Base-by-base conservation (phyloP, 495 filamentous ascomycete species). In the Parathielavia appendiculata region DNA sequence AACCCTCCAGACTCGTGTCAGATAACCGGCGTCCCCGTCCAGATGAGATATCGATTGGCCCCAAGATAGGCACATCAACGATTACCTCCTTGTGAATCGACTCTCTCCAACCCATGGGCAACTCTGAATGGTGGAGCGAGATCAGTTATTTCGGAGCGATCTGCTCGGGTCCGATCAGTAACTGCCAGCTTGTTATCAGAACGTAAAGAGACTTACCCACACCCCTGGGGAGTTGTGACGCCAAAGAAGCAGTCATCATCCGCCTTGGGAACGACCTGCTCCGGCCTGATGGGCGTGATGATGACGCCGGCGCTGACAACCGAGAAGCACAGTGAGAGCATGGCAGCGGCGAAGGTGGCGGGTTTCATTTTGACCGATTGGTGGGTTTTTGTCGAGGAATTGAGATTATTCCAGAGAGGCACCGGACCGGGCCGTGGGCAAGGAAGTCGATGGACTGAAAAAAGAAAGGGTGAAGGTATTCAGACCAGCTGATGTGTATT, bases 241-340 rank as follows among this genome's bases (percentile, higher is more conserved):
- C 77, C 77, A 60, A 77, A 77, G 68, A 72, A 77, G 61, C 77
- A 79, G 60, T 79, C 77, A 22, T 69, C 75, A 19, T 54, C 17
- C 7, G 62, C 51, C 57, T 68, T 74, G 43, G 66, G 58, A 12
- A 79, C 71, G 56, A 79, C 66, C 69, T 78, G 76, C 43, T 78
- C 68, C 20, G 56, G 58, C 40, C 34, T 57, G 67, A 79, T 73
- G 45, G 76, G 76, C 14, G 73, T 76, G 63, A 74, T 71, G 51
- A 79, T 73, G 20, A 79, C 66, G 50, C 74, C 76, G 51, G 76
- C 77, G 51, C 65, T 73, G 66, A 56, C 76, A 57, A 78, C 67
- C n/a, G 75, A 69, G 53, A 68, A 62, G 72, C 70, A 73, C 20
- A 76, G 66, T 48, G 71, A 68, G 36, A 68, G 44, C 45, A 65